Base-by-base conservation (phyloP, 441 rosid species). In the Croton laevigatus region DNA sequence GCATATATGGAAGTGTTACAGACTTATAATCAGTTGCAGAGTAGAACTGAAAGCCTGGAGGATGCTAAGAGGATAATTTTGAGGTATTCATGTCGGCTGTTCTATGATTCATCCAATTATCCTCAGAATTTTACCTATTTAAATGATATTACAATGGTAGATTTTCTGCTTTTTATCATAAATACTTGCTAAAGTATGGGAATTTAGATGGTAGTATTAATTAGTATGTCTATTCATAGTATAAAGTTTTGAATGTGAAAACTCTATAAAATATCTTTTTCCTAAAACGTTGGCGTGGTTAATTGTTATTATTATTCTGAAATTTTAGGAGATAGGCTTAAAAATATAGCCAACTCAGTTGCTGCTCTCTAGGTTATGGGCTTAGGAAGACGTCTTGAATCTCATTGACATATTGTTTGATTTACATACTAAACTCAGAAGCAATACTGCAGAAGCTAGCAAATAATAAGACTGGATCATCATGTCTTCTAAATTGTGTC, bases 1-100 rank as follows among this genome's bases (percentile, higher is more conserved):
- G 79, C 81, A 76, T 81, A 79, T 69, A 71, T 72, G 57, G 82
- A 87, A 69, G 81, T 90, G 48, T 75, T 87, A 70, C 76, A 75
- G 71, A 81, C 79, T 76, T 85, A 87, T 71, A 81, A 84, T 67
- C 72, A 76, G 44, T 51, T 76, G 51, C 71, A n/a, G 45, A 51
- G 72, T n/a, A 80, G 73, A 58, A 71, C 62, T 14, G 73, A 27
- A 68, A 81, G 62, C 71, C 75, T 89, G 67, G 71, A 59, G 37
- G 81, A 73, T 52, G 86, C 86, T 0, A 88, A 82, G 71, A 66
- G 59, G 69, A 82, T 73, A 59, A 81, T 89, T 17, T 73, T 84
- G 74, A 85, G 98, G 98, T 93, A 72, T 37, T 73, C 46, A 57
- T 60, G 17, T 67, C 11, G n/a, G 8, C 17, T 22, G 8, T 17